These are phyloP conservation scores for Candida methanosorbosa DNA, from an alignment of 805 yeast genomes.

Conservation along the genomic window DNA sequence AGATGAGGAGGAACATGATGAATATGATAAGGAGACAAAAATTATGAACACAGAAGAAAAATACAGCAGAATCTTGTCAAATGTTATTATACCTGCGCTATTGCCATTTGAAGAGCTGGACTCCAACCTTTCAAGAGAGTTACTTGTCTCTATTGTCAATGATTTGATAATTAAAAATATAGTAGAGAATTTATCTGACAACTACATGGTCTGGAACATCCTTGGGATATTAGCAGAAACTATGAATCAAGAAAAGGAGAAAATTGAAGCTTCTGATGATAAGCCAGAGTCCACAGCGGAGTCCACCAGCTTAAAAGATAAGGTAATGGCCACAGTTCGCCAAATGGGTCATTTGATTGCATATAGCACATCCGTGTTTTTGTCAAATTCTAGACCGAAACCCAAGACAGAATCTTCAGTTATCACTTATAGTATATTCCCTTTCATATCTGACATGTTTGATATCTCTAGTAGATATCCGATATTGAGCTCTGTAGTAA, in stretches of 20 bases:
- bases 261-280: too few species aligned
- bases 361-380: conserved; percentile 20
- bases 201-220: conserved; percentile 43
- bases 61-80: conserved; percentile 28
- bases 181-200: conserved; percentile 37
- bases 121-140: conserved; percentile 29
- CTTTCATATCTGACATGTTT: conserved; percentile 12
- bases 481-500: conserved; percentile 6
- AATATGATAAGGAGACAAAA: background rate
- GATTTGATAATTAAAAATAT: conserved; percentile 34
- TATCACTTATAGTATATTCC: conserved; percentile 10
- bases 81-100: conserved; percentile 24
- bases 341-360: conserved; percentile 17
- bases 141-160: conserved; percentile 30
- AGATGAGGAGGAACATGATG: background rate
- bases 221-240: conserved; percentile 13
- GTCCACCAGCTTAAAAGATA: conserved; percentile 3
- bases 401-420: conserved; percentile 1
- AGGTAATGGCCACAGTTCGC: conserved; percentile 7
- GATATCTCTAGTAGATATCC: conserved; percentile 10
- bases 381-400: background rate
- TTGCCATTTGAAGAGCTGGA: conserved; percentile 32
- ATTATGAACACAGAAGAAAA: conserved; percentile 13
- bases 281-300: background rate
- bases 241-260: background rate